Base-by-base conservation (phyloP, 345 rosid species). In the Sonneratia alba region DNA sequence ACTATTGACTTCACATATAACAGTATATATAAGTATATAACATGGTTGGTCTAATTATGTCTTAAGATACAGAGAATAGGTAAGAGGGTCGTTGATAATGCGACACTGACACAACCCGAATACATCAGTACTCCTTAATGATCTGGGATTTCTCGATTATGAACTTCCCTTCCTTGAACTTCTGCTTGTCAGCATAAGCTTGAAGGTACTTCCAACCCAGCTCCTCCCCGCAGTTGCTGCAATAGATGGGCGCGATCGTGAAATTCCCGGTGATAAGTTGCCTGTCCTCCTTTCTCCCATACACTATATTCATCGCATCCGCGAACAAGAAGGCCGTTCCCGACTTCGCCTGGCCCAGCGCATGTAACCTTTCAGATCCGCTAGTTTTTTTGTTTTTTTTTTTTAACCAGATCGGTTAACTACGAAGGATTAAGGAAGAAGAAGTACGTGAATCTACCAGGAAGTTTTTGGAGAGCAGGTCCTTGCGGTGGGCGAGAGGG, bases 221-320 rank as follows among this genome's bases (percentile, higher is more conserved):
- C 38, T 66, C 67, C 45, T 51, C 67, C 4, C 55, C 71, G 79
- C 82, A 79, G 55, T 79, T 73, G 18, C 69, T 32, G 72, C 82
- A 79, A 53, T 56, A 40, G 37, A 73, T 75, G 62, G 73, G 73
- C 57, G 82, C 82, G n/a, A 79, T 78, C 8, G 82, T 70, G 77
- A 76, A 78, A 64, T 57, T 73, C 37, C 82, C 82, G 0, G 79
- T 79, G 67, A 79, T 72, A 18, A 79, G 79, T 24, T 79, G 73
- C 72, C 74, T 72, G 71, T 79, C 79, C 74, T 79, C 79, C 56
- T 73, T 76, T 8, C 49, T 71, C 19, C 82, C 82, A 0, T 73
- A 36, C 22, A 1, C 49, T 43, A 79, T 12, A 56, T 79, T 79
- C 79, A 73, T 72, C 22, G 73, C 79, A 21, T 70, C 70, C 57